Base-by-base conservation (phyloP, 768 basidiomycete genomes). In the Hericium coralloides region DNA sequence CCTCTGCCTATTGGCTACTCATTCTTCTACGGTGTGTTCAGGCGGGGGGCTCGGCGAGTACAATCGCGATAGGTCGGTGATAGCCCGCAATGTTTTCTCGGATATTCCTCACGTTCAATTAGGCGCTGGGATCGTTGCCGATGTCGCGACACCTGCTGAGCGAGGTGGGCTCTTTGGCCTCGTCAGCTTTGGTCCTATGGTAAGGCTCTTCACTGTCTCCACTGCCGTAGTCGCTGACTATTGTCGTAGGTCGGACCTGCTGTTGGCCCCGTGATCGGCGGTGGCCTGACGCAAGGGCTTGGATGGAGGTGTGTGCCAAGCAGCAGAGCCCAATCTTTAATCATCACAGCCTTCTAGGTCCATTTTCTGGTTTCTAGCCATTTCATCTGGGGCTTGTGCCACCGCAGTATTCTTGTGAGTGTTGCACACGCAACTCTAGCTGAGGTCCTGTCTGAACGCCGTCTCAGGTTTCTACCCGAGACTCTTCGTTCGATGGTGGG, bases 71-170 rank as follows among this genome's bases (percentile, higher is more conserved):
- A 20, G 87, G 88, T 80, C 66, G 43, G 66, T 64, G 3, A 58
- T 47, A n/a, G n/a, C n/a, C n/a, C n/a, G n/a, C n/a, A n/a, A n/a
- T n/a, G n/a, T n/a, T n/a, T 31, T 15, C 18, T 6, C 10, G 14
- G 15, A 7, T 12, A 26, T 12, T 7, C 26, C 39, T 10, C 5
- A 38, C 25, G 15, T 9, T 17, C 3, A 57, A 47, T 4, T 25
- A 31, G 85, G 85, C 52, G 82, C 86, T 37, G 92, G 92, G 4
- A 81, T 89, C 6, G 79, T 95, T 55, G 82, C 82, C 2, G 92
- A 95, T 65, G 85, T 95, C 25, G 79, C 88, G 6, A 78, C 78
- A 2, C 82, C 80, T 0, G 76, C 79, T 38, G 89, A 93, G 69
- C 74, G 90, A 38, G 92, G 87, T 17, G 79, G 82, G 5, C 90